Base-by-base conservation (phyloP, 140 eudicot genomes). In the Bidens hawaiensis region DNA sequence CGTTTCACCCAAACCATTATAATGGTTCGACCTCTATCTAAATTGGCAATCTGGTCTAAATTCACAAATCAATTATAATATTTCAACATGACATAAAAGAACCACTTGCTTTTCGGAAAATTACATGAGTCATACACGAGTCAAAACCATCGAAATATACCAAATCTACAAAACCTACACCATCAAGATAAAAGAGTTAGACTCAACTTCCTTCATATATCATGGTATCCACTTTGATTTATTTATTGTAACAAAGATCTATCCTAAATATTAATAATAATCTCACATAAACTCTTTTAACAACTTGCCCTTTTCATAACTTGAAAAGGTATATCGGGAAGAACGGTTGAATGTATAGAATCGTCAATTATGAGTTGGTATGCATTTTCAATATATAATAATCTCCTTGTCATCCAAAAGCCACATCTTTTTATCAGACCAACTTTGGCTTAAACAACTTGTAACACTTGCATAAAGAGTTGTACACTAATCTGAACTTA, bases 371-470 rank as follows among this genome's bases (percentile, higher is more conserved):
- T 69, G 75, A 75, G 75, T 69, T 54, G 80, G 80, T 61, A 62
- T 56, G 41, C 80, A 69, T 75, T 52, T 62, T 47, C 55, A 75
- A 69, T 31, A 10, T 69, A 63, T 45, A 47, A 62, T 76, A 76
- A 30, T 70, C 70, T 25, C 70, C 69, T 68, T 66, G 64, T 73
- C 82, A 73, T 48, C 24, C 80, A 68, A 79, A 74, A 70, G 63
- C 30, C 74, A 48, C 17, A 72, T 0, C 18, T 43, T 57, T 34
- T 65, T 14, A 14, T 62, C 28, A 36, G 22, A 69, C n/a, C 42
- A 31, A 12, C 17, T 46, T 47, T 24, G 48, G n/a, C 11, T 28
- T 36, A 36, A 36, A 58, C 42, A 6, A 59, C 16, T 25, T 65
- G 33, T 48, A 48, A 27, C 16, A 28, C 10, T 18, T 26, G 74